phyloP scores from a whole-genome alignment of 176 grass and related monocot species.

The Echinochloa phyllopogon region DNA sequence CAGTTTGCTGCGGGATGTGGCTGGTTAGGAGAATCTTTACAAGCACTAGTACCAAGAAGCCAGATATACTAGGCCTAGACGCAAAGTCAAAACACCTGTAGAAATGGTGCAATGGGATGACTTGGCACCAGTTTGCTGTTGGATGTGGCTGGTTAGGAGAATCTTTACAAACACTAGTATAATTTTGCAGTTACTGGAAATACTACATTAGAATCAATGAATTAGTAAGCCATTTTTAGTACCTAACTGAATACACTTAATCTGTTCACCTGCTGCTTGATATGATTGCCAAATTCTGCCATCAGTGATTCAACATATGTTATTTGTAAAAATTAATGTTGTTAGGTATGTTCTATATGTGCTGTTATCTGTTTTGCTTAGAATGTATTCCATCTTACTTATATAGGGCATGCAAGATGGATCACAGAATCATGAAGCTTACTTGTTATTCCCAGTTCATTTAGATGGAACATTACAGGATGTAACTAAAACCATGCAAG shows the following conservation, averaged over 20 bases:
- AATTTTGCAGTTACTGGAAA: background rate
- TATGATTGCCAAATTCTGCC: background rate
- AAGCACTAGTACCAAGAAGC: background rate
- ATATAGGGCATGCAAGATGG: slow-evolving; percentile 76
- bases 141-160: background rate
- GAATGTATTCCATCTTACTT: slow-evolving; percentile 31
- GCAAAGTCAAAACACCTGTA: background rate
- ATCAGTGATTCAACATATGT: too few species aligned
- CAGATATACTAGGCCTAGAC: too few species aligned
- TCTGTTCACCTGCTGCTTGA: background rate
- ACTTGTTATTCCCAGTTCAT: slow-evolving; percentile 91
- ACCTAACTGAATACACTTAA: background rate
- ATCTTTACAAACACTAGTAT: background rate
- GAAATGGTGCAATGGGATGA: background rate
- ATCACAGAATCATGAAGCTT: slow-evolving; percentile 75
- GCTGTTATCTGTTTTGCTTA: background rate
- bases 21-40: background rate
- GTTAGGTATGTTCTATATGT: background rate
- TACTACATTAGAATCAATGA: background rate
- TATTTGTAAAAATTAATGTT: background rate
- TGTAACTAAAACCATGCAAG: slow-evolving; percentile 63
- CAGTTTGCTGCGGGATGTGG: background rate
- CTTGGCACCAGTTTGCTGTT: background rate
- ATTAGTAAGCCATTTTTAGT: background rate
- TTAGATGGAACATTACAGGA: slow-evolving; percentile 87